These are phyloP conservation scores for Chaetomium tenue DNA, from an alignment of 495 filamentous ascomycete genomes.

Conservation along the genomic window DNA sequence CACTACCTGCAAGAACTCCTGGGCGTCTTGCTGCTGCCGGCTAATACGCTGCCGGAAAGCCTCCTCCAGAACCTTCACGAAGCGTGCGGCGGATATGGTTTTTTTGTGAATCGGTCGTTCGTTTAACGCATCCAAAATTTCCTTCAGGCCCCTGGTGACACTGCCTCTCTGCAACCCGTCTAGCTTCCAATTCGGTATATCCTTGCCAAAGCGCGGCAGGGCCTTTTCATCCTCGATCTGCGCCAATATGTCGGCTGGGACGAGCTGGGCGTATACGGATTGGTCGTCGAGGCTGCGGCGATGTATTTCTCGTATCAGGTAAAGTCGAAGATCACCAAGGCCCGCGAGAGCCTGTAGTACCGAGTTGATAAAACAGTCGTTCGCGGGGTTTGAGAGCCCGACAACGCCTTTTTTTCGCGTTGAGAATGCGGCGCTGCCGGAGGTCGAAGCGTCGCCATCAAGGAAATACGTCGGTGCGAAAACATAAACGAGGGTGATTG, in stretches of 20 bases:
- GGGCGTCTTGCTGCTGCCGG: conserved; percentile 95
- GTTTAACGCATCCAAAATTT: conserved; percentile 88
- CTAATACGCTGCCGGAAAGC: conserved; percentile 89
- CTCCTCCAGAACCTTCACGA: conserved; percentile 75
- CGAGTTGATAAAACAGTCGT: conserved; percentile 99
- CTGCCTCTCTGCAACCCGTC: conserved; percentile 73
- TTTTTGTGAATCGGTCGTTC: conserved; percentile 92
- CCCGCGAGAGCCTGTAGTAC: conserved; percentile 94
- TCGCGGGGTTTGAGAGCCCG: conserved; percentile 84
- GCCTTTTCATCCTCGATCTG: conserved; percentile 17
- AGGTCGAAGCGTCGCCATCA: conserved; percentile 64
- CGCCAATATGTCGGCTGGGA: conserved; percentile 40
- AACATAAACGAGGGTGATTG: conserved; percentile 94
- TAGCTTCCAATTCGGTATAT: conserved; percentile 61
- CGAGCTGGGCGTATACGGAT: conserved; percentile 63
- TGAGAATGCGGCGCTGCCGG: conserved; percentile 35
- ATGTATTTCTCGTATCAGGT: conserved; percentile 84
- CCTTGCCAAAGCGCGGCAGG: conserved; percentile 37
- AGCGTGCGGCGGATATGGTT: conserved; percentile 80
- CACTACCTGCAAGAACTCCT: conserved; percentile 93
- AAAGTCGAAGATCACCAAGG: conserved; percentile 83
- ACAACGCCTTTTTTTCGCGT: conserved; percentile 84
- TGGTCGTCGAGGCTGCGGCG: conserved; percentile 73
- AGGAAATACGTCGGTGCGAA: conserved; percentile 94
- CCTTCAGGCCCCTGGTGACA: conserved; percentile 86